Conservation (phyloP, 768 basidiomycete species). For the Chlorophyllum brunneum region DNA sequence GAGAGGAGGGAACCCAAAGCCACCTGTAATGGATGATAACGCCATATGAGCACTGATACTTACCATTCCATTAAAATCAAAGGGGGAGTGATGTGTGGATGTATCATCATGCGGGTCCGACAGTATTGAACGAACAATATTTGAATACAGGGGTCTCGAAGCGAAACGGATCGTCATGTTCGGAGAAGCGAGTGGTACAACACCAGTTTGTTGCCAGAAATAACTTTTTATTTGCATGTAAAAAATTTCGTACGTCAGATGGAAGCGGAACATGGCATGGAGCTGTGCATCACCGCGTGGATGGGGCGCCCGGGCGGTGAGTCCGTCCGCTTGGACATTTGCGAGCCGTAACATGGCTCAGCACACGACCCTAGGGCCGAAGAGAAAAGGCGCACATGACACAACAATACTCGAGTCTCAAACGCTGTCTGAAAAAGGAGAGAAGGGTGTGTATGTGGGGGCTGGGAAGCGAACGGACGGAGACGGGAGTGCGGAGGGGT, state of each 20-base stretch:
- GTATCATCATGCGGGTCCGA: neutral
- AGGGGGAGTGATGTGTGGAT: too few species aligned
- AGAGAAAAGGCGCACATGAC: neutral
- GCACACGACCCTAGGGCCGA: neutral
- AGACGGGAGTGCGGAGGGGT: conserved; percentile 4
- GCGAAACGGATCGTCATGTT: neutral
- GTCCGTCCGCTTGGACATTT: neutral
- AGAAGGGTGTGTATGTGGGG: neutral
- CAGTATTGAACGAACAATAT: neutral
- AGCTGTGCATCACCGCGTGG: neutral
- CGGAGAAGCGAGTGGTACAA: neutral
- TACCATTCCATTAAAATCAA: too few species aligned
- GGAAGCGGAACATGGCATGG: neutral
- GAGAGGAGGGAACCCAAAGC: neutral
- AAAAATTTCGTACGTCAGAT: neutral
- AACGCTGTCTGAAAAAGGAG: neutral
- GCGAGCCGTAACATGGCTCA: neutral
- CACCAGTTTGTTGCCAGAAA: neutral
- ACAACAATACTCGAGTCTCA: neutral
- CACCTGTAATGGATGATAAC: too few species aligned
- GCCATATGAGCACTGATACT: too few species aligned
- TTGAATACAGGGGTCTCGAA: neutral
- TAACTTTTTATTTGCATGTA: neutral
- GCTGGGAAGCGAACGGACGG: conserved; percentile 1
- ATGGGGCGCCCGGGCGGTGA: neutral